Evolutionary conservation across 176 grass and related monocot species (phyloP).

Genomic region (Puya raimondii): DNA sequence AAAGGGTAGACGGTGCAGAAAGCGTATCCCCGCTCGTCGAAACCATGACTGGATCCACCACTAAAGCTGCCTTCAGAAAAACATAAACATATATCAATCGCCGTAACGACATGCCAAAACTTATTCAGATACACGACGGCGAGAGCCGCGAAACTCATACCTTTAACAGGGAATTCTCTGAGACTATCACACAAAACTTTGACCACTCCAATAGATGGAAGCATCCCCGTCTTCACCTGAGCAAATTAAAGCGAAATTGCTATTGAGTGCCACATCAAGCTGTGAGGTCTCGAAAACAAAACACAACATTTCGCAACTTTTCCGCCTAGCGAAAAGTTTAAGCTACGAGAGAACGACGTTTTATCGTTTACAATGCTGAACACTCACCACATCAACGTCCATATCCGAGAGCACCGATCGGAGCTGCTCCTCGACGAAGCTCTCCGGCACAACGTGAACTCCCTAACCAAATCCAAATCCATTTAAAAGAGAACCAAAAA

Average conservation of each 20-base stretch:
- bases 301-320: no score
- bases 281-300: neutral
- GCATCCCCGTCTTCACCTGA: constrained; percentile 96
- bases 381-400: constrained; percentile 79
- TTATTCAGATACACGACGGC: neutral
- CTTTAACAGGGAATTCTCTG: constrained; percentile 79
- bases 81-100: constrained; percentile 8
- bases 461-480: constrained; percentile 28
- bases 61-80: constrained; percentile 80
- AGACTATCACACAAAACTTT: constrained; percentile 66
- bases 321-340: neutral
- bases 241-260: constrained; percentile 12
- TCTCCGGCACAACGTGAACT: constrained; percentile 68
- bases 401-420: constrained; percentile 84
- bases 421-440: constrained; percentile 66
- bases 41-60: constrained; percentile 98
- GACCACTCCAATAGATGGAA: constrained; percentile 63
- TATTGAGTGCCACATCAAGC: neutral
- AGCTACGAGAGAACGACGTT: neutral
- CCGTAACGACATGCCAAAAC: neutral
- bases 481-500: neutral
- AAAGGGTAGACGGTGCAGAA: constrained; percentile 54
- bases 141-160: constrained; percentile 19
- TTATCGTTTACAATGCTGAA: neutral
- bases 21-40: constrained; percentile 85